Base-by-base conservation (phyloP, 192 early-diverging fungal species). In the Polychytrium aggregatum region DNA sequence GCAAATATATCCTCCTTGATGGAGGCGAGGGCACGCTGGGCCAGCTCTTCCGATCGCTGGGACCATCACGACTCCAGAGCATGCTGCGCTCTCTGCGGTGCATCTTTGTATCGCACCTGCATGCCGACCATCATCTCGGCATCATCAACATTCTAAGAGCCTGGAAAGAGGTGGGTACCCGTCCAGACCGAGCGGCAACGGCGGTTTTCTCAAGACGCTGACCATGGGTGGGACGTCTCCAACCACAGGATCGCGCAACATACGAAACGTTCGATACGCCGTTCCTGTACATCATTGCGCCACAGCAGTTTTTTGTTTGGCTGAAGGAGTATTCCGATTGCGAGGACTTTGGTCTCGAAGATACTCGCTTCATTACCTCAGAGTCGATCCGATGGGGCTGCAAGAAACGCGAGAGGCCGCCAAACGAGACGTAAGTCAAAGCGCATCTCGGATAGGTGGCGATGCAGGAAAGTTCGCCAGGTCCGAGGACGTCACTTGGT, bases 71-170 rank as follows among this genome's bases (percentile, higher is more conserved):
- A 35, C 13, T 46, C 3, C 34, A 48, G 13, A 44, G 47, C 5
- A 48, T 52, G 28, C 53, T 96, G 10, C 45, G 47, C 9, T 56
- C 57, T 9, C 44, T 98, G 25, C 67, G 71, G 44, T 62, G 84
- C 8, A 53, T 98, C 43, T 96, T 90, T 64, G 71, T 98, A 8
- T 93, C 90, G 31, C 95, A 98, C 59, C 63, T 98, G 68, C 95
- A 98, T 61, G 96, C 92, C 24, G 96, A 98, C 63, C 96, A 98
- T 54, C 96, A 97, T 59, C 63, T 98, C 18, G 96, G 96, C 2
- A 64, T 81, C 3, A 65, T 88, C 4, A 59, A 76, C 24, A 48
- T 98, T 35, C 63, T 98, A 44, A 67, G 59, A 18, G 71, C 75
- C 44, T 82, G 88, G 79, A 76, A 67, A 46, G 51, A 77, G 68